Percentiles rank a stretch among this genome's conserved stretches.
Evolutionary conservation across 768 basidiomycete species (phyloP).

Genomic region (Fomitopsis pulvina): DNA sequence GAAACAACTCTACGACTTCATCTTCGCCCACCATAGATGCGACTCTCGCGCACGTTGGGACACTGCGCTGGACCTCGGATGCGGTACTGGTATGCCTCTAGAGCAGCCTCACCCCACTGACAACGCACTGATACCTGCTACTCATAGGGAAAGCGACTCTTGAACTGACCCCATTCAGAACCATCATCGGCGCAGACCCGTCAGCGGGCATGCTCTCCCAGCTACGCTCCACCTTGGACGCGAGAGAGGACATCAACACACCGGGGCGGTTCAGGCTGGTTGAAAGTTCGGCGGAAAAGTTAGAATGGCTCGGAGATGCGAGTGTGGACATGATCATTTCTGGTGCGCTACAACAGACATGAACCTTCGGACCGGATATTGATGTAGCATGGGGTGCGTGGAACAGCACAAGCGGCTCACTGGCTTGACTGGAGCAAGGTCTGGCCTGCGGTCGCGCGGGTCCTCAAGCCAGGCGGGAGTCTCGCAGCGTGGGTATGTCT

Average conservation of each 20-base stretch:
- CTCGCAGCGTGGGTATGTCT: slow-evolving; percentile 66
- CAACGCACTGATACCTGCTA: background rate
- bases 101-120: background rate
- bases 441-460: slow-evolving; percentile 61
- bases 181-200: slow-evolving; percentile 72
- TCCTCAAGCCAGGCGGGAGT: slow-evolving; percentile 55
- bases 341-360: slow-evolving; percentile 32
- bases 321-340: slow-evolving; percentile 64
- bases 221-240: slow-evolving; percentile 20
- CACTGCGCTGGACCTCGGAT: slow-evolving; percentile 69
- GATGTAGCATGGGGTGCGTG: background rate
- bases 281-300: slow-evolving; percentile 45
- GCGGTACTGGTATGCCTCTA: slow-evolving; percentile 63
- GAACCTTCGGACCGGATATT: background rate
- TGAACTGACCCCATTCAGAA: slow-evolving; percentile 46
- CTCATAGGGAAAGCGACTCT: slow-evolving; percentile 62
- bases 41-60: slow-evolving; percentile 36
- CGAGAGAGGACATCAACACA: slow-evolving; percentile 7
- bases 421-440: slow-evolving; percentile 74
- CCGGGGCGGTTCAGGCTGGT: slow-evolving; percentile 19
- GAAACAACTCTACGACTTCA: slow-evolving; percentile 49
- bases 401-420: slow-evolving; percentile 69
- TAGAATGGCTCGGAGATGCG: slow-evolving; percentile 39
- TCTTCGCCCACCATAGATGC: slow-evolving; percentile 51
- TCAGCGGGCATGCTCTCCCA: slow-evolving; percentile 61